phyloP scores from a whole-genome alignment of 176 grass and related monocot genomes.

The Luzula sylvatica region DNA sequence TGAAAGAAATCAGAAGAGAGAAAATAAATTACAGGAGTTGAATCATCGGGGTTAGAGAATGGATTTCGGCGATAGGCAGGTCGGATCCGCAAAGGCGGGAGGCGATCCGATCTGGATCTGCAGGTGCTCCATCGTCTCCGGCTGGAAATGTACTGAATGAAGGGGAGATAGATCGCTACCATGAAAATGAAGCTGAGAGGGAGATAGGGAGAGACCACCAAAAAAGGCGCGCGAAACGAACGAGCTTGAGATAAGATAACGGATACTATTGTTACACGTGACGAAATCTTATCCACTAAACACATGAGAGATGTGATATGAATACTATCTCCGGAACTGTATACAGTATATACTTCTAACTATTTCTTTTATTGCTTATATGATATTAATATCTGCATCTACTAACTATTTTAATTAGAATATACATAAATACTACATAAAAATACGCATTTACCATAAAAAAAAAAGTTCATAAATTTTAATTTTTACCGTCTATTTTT shows the following conservation, averaged over 20 bases:
- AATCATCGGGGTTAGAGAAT: conserved; percentile 6
- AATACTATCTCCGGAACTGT: too few relatives aligned
- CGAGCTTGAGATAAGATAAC: neutral
- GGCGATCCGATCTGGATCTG: conserved; percentile 10
- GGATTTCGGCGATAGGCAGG: neutral
- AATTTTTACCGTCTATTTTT: too few relatives aligned
- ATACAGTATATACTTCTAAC: too few relatives aligned
- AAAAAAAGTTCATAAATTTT: too few relatives aligned
- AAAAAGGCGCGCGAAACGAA: neutral
- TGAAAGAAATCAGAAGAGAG: neutral
- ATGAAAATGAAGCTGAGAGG: neutral
- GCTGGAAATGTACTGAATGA: conserved; percentile 1
- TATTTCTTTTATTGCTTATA: too few relatives aligned
- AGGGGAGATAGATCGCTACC: neutral
- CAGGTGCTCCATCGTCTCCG: neutral
- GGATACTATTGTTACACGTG: neutral
- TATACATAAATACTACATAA: too few relatives aligned
- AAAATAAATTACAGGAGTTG: neutral
- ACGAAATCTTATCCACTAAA: too few relatives aligned
- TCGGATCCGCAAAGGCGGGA: conserved; percentile 3
- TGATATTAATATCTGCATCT: too few relatives aligned
- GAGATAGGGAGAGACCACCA: neutral
- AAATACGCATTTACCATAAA: too few relatives aligned
- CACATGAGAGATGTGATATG: too few relatives aligned
- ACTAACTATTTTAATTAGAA: too few relatives aligned